phyloP scores from a whole-genome alignment of 176 grass and related monocot species.

The Miscanthus lutarioriparius region DNA sequence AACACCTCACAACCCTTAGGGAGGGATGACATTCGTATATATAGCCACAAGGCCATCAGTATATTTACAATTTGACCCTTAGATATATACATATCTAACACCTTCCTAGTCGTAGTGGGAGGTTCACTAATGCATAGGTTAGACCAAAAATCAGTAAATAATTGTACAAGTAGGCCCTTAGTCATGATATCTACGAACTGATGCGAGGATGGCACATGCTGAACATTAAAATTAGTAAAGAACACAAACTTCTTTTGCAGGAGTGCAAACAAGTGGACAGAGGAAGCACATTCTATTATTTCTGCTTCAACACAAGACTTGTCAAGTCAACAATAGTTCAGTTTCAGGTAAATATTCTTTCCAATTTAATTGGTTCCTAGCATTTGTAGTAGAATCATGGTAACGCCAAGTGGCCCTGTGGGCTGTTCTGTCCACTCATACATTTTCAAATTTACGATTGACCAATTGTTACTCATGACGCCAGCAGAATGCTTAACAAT shows the following conservation, averaged over 20 bases:
- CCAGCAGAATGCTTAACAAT: not conserved
- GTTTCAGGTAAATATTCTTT: conserved; percentile 68
- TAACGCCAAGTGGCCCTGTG: not conserved
- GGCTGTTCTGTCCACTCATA: not conserved
- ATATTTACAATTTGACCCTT: too few relatives aligned
- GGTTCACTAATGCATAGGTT: too few relatives aligned
- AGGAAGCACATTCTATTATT: conserved; percentile 64
- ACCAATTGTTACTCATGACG: not conserved
- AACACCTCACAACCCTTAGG: too few relatives aligned
- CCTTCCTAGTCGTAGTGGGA: too few relatives aligned
- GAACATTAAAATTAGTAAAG: too few relatives aligned
- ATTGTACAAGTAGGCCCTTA: too few relatives aligned
- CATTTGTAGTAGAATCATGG: not conserved
- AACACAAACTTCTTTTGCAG: conserved; percentile 40
- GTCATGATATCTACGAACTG: too few relatives aligned
- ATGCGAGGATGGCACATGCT: too few relatives aligned
- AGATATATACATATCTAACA: too few relatives aligned
- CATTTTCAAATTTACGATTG: not conserved
- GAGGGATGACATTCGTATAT: too few relatives aligned
- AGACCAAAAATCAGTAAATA: too few relatives aligned
- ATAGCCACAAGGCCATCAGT: too few relatives aligned
- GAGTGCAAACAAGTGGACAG: conserved; percentile 59
- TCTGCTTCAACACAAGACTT: conserved; percentile 74
- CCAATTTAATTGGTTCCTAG: conserved; percentile 10
- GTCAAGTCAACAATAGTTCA: conserved; percentile 73